These are phyloP conservation scores for Peniophora sp. DNA, from an alignment of 1,284 basidiomycete genomes.

Conservation along the genomic window DNA sequence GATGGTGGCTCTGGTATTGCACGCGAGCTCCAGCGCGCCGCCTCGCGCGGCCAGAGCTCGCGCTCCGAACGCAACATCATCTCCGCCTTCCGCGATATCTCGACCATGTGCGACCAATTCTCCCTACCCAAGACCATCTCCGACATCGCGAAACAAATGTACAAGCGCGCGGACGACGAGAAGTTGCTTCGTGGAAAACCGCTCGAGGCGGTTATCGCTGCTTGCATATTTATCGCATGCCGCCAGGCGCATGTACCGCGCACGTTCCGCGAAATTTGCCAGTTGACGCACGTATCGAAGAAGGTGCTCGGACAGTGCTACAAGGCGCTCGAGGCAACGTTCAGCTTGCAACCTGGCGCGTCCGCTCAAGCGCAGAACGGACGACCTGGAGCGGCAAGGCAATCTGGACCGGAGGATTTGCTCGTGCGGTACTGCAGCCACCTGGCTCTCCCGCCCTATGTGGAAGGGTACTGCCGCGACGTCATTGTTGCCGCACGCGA, in stretches of 20 bases:
- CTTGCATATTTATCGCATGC: constrained; percentile 97
- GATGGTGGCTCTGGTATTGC: constrained; percentile 93
- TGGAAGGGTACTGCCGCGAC: constrained; percentile 80
- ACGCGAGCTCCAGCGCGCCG: constrained; percentile 87
- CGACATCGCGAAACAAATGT: constrained; percentile 95
- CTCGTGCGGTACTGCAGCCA: constrained; percentile 95
- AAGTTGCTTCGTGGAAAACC: constrained; percentile 89
- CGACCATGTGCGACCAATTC: constrained; percentile 91
- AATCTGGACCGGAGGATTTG: constrained; percentile 76
- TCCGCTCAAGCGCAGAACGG: constrained; percentile 24
- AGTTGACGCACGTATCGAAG: constrained; percentile 89
- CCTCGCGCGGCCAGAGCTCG: constrained; percentile 67
- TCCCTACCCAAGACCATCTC: constrained; percentile 91
- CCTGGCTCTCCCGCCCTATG: constrained; percentile 76
- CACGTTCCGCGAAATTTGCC: constrained; percentile 95
- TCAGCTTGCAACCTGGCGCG: constrained; percentile 76
- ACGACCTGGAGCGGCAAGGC: constrained; percentile 23
- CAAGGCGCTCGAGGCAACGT: constrained; percentile 88
- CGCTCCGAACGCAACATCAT: constrained; percentile 81
- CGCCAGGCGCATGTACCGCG: constrained; percentile 89
- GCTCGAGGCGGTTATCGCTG: constrained; percentile 89
- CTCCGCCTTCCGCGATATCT: constrained; percentile 86
- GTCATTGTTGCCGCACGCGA: constrained; percentile 79
- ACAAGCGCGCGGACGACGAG: constrained; percentile 94
- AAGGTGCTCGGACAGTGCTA: constrained; percentile 94